Percentiles rank a stretch among this genome's conserved stretches.
Evolutionary conservation across 1,139 yeast species (phyloP).

Genomic region (Pichia sp.): DNA sequence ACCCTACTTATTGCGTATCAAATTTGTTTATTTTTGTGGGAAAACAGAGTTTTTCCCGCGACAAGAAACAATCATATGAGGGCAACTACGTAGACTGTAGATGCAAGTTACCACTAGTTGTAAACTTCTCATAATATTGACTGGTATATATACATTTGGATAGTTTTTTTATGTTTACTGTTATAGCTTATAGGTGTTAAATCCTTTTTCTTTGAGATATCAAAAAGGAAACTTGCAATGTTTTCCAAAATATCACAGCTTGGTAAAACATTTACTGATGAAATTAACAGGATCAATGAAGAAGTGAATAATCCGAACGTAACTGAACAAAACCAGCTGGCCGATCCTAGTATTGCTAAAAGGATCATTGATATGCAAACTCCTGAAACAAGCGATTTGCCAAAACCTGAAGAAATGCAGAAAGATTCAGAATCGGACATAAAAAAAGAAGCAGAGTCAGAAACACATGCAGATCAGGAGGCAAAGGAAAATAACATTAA

Average conservation of each 20-base stretch:
- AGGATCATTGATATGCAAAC: slow-evolving; percentile 34
- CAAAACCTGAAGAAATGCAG: slow-evolving; percentile 40
- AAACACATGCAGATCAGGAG: not conserved
- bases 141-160: no score
- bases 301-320: slow-evolving; percentile 24
- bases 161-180: no score
- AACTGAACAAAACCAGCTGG: slow-evolving; percentile 14
- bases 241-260: slow-evolving; percentile 55
- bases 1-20: no score
- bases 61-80: no score
- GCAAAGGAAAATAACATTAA: not conserved
- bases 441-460: not conserved
- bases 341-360: slow-evolving; percentile 23
- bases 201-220: no score
- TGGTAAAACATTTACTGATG: slow-evolving; percentile 63
- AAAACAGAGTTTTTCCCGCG: no score
- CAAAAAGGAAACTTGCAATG: slow-evolving; percentile 34
- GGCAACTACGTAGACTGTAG: no score
- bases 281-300: slow-evolving; percentile 33
- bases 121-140: no score
- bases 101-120: no score
- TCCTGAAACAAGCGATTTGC: slow-evolving; percentile 39
- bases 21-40: no score
- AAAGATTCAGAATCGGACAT: not conserved
- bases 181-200: no score